Evolutionary conservation across 2,329 filamentous ascomycete genomes (phyloP).

Genomic region (Beauveria sp.): DNA sequence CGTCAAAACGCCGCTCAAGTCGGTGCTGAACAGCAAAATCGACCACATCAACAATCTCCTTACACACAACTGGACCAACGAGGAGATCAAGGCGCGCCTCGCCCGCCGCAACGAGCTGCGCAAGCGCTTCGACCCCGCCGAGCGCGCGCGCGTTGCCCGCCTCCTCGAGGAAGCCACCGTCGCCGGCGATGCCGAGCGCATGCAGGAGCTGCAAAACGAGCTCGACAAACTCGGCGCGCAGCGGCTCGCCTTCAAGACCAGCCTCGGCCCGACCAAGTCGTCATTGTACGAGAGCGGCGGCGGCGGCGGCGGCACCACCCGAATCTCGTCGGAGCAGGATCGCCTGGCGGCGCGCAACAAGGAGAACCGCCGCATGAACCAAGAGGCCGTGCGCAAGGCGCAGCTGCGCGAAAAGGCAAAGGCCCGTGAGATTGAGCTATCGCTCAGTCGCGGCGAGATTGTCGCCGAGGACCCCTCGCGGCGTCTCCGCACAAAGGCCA

Average conservation of each 20-base stretch:
- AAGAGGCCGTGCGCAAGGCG: conserved; percentile 84
- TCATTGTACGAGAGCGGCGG: conserved; percentile 25
- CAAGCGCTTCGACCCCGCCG: conserved; percentile 56
- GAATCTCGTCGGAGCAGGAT: conserved; percentile 62
- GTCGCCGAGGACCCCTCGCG: conserved; percentile 51
- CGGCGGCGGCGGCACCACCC: conserved; percentile 17
- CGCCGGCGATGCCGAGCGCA: conserved; percentile 52
- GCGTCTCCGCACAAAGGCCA: conserved; percentile 58
- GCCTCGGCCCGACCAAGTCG: conserved; percentile 47
- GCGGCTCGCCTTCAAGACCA: conserved; percentile 67
- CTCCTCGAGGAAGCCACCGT: conserved; percentile 59
- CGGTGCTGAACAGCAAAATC: conserved; percentile 62
- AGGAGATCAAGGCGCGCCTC: conserved; percentile 74
- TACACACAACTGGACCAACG: conserved; percentile 73
- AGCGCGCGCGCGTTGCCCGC: conserved; percentile 59
- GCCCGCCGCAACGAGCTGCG: conserved; percentile 61
- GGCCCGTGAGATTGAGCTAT: conserved; percentile 51
- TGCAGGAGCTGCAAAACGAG: conserved; percentile 48
- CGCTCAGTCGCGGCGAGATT: conserved; percentile 55
- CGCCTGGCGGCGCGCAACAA: conserved; percentile 76
- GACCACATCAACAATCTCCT: conserved; percentile 73
- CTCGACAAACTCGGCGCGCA: conserved; percentile 57
- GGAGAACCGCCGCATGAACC: conserved; percentile 75
- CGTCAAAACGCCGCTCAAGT: conserved; percentile 65
- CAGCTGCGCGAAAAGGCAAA: conserved; percentile 72